Conservation (phyloP, 2,329 filamentous ascomycete genomes). For the Colletotrichum sp. region DNA sequence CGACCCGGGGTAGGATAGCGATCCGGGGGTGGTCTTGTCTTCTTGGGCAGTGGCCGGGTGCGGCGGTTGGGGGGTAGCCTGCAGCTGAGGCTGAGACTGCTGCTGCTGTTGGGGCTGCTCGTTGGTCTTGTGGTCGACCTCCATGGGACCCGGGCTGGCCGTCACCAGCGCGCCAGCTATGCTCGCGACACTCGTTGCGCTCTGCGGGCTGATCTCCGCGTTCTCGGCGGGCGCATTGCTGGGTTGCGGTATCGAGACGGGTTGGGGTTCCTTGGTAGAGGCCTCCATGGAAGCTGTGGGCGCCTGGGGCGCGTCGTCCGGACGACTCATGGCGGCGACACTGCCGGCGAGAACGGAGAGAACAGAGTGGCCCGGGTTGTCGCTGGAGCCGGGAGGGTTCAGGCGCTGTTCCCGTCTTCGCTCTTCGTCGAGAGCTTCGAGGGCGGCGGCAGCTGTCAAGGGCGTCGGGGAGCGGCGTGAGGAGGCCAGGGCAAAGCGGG, state of each 20-base stretch:
- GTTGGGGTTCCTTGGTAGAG: conserved; percentile 34
- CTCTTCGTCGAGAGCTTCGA: conserved; percentile 60
- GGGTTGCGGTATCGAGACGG: conserved; percentile 32
- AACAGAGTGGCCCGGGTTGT: conserved; percentile 59
- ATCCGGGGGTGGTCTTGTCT: conserved; percentile 54
- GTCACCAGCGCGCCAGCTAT: conserved; percentile 49
- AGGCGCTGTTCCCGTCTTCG: conserved; percentile 43
- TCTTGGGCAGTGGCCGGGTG: conserved; percentile 53
- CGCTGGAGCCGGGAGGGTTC: conserved; percentile 50
- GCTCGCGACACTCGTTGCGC: conserved; percentile 42
- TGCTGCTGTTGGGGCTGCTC: conserved; percentile 30
- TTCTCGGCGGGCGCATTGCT: conserved; percentile 41
- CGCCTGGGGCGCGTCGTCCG: conserved; percentile 57
- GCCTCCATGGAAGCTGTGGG: conserved; percentile 50
- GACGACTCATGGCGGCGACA: conserved; percentile 58
- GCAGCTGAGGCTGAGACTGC: conserved; percentile 48
- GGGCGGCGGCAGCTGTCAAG: conserved; percentile 48
- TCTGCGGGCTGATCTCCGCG: conserved; percentile 49
- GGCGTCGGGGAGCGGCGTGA: conserved; percentile 49
- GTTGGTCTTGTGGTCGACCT: conserved; percentile 52
- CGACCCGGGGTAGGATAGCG: conserved; percentile 61
- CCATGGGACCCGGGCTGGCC: conserved; percentile 59
- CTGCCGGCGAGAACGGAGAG: conserved; percentile 61
- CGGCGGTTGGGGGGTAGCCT: conserved; percentile 42
- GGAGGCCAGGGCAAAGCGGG: conserved; percentile 49